Conservation (phyloP, 2,329 filamentous ascomycete genomes). For the Xylariaceae sp. region DNA sequence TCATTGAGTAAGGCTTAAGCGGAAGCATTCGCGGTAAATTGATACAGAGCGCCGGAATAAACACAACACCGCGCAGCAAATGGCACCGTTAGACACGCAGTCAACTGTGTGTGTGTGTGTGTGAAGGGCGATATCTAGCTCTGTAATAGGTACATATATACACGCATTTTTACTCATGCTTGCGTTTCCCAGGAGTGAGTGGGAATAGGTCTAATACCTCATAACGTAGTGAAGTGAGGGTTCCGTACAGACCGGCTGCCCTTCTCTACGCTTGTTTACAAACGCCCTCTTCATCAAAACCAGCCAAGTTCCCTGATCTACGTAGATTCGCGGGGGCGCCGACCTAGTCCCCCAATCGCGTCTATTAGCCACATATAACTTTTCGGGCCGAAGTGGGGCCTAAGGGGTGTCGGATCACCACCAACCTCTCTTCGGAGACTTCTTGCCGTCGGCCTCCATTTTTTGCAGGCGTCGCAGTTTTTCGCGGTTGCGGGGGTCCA, state of each 20-base stretch:
- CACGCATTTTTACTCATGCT: conserved; percentile 3
- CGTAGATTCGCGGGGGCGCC: conserved; percentile 1
- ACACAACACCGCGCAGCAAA: too few species aligned
- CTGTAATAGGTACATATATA: conserved; percentile 19
- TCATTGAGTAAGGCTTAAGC: too few species aligned
- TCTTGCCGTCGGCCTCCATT: conserved; percentile 38
- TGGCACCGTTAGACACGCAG: background rate
- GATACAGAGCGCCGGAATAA: too few species aligned
- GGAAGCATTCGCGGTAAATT: too few species aligned
- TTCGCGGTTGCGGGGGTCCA: conserved; percentile 51
- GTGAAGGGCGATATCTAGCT: background rate
- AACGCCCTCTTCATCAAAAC: background rate
- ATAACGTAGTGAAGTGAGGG: background rate
- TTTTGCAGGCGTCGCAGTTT: conserved; percentile 47
- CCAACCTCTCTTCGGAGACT: conserved; percentile 31
- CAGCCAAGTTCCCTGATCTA: conserved; percentile 5
- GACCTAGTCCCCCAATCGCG: background rate
- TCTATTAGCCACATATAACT: background rate
- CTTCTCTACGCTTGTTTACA: conserved; percentile 2
- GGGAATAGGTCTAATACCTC: conserved; percentile 6
- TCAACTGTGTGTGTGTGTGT: background rate
- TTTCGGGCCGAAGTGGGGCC: background rate
- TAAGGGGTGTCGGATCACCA: conserved; percentile 17
- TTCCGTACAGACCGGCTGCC: background rate
- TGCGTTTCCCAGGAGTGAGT: background rate